Evolutionary conservation across 208 protist species (phyloP).

Genomic region (Phytomonas serpens): DNA sequence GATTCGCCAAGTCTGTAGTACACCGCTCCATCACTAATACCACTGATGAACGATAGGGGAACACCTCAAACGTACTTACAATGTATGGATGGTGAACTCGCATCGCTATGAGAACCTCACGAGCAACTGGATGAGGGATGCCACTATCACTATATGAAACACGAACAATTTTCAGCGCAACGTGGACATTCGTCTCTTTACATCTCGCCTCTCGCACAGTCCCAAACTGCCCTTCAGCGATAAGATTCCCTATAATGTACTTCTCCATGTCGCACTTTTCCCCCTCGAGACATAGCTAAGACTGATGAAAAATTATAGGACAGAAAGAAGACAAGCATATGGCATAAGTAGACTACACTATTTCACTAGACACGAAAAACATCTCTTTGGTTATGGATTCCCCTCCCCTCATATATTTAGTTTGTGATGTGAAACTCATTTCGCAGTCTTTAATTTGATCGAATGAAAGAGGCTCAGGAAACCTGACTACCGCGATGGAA

Average conservation of each 20-base stretch:
- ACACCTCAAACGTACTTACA: slow-evolving; percentile 55
- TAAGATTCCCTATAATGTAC: slow-evolving; percentile 39
- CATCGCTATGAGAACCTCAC: slow-evolving; percentile 53
- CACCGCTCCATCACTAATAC: slow-evolving; percentile 79
- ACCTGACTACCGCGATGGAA: neutral
- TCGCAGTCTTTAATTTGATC: neutral
- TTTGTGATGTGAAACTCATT: neutral
- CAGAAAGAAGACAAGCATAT: too few species aligned
- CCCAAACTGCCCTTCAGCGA: slow-evolving; percentile 78
- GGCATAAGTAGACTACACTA: too few species aligned
- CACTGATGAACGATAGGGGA: slow-evolving; percentile 44
- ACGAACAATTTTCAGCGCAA: slow-evolving; percentile 70
- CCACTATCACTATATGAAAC: slow-evolving; percentile 42
- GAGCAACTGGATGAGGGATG: slow-evolving; percentile 74
- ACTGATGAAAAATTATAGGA: neutral
- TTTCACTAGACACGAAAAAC: too few species aligned
- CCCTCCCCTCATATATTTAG: neutral
- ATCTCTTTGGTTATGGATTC: neutral
- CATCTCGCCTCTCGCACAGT: slow-evolving; percentile 42
- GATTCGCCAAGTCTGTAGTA: slow-evolving; percentile 34
- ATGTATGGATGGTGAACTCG: slow-evolving; percentile 47
- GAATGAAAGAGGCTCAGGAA: neutral
- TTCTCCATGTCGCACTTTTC: slow-evolving; percentile 34
- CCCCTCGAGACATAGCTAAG: neutral
- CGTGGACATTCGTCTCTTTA: slow-evolving; percentile 37